Evolutionary conservation across 352 stramenopile species (phyloP).

Genomic region (Pythium coloratum): DNA sequence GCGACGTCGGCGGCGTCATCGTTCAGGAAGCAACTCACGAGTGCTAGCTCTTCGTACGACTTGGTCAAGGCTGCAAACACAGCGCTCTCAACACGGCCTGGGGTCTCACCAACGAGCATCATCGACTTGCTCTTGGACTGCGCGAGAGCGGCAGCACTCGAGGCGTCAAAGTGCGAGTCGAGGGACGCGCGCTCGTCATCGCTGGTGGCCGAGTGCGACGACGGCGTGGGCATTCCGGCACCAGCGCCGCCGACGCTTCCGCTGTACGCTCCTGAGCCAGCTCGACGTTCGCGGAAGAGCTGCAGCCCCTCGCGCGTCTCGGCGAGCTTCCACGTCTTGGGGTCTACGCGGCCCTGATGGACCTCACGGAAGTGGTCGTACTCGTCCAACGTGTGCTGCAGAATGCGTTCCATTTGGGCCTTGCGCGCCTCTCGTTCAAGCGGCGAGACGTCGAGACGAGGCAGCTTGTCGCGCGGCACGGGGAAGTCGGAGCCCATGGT

Average conservation of each 20-base stretch:
- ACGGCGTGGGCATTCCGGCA: background rate
- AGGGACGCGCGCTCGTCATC: constrained; percentile 18
- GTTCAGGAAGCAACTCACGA: constrained; percentile 58
- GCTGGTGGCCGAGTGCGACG: background rate
- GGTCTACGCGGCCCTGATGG: constrained; percentile 12
- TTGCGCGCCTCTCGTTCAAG: constrained; percentile 16
- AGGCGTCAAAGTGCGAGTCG: constrained; percentile 32
- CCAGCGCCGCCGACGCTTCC: background rate
- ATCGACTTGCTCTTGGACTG: constrained; percentile 22
- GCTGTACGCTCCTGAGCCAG: background rate
- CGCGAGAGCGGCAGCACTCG: constrained; percentile 16
- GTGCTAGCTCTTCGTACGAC: constrained; percentile 53
- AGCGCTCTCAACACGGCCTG: constrained; percentile 52
- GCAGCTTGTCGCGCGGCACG: constrained; percentile 28
- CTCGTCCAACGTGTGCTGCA: constrained; percentile 24
- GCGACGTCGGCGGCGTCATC: constrained; percentile 63
- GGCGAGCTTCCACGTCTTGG: constrained; percentile 15
- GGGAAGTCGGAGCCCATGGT: constrained; percentile 39
- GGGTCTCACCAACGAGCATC: constrained; percentile 47
- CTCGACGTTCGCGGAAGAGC: constrained; percentile 17
- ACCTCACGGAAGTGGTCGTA: constrained; percentile 23
- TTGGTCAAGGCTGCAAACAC: constrained; percentile 57
- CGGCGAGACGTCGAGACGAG: constrained; percentile 19
- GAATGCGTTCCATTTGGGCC: constrained; percentile 26
- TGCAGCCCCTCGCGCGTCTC: constrained; percentile 7